A percentile compares a stretch with the other conserved stretches of the same genome.
These are phyloP conservation scores for Mortierella sp. DNA, from an alignment of 371 early-diverging fungal species.

Conservation along the genomic window DNA sequence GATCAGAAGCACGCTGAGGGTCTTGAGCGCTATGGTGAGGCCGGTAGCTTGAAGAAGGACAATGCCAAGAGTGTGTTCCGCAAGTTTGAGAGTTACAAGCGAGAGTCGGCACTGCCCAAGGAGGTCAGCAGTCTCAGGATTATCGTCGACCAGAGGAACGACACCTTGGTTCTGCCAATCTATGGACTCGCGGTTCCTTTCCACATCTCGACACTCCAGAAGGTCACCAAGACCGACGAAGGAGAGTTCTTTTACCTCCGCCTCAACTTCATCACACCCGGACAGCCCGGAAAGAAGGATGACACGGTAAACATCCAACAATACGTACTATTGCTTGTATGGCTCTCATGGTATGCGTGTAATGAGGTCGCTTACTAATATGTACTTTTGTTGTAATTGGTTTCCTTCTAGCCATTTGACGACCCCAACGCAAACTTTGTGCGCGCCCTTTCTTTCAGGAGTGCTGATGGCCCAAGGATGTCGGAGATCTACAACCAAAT, in stretches of 20 bases:
- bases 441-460: constrained; percentile 91
- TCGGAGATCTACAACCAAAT: constrained; percentile 88
- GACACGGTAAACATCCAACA: constrained; percentile 64
- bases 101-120: constrained; percentile 88
- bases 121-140: constrained; percentile 81
- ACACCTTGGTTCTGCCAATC: constrained; percentile 96
- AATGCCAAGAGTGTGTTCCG: constrained; percentile 81
- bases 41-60: constrained; percentile 71
- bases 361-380: constrained; percentile 3
- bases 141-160: constrained; percentile 90
- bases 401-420: constrained; percentile 78
- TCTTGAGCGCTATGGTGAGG: constrained; percentile 79
- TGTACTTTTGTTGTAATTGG: neutral
- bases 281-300: constrained; percentile 93
- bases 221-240: constrained; percentile 96
- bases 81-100: constrained; percentile 95
- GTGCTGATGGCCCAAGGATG: constrained; percentile 87
- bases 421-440: constrained; percentile 93
- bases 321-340: too few species aligned
- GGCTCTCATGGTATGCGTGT: too few species aligned
- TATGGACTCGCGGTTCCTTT: constrained; percentile 99
- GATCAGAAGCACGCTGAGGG: constrained; percentile 84
- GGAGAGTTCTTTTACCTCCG: constrained; percentile 95
- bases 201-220: constrained; percentile 98
- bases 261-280: constrained; percentile 97